Conservation (phyloP, 2,329 filamentous ascomycete species). For the Phaeosphaeriaceae sp. region DNA sequence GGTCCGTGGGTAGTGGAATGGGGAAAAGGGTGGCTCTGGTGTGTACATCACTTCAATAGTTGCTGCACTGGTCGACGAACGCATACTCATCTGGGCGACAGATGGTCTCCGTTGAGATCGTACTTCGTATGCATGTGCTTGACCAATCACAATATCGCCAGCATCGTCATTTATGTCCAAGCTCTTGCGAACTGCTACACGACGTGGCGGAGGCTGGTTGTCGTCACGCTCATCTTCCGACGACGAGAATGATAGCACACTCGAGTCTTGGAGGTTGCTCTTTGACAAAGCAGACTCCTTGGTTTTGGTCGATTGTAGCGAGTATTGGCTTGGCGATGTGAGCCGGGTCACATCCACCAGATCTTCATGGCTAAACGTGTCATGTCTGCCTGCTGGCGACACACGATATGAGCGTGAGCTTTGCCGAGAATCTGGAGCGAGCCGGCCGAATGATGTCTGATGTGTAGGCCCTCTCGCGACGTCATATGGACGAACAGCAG, state of each 20-base stretch:
- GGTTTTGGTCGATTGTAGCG: conserved; percentile 36
- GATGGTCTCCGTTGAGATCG: conserved; percentile 35
- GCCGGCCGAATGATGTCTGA: conserved; percentile 25
- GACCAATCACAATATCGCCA: conserved; percentile 46
- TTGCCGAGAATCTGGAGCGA: conserved; percentile 18
- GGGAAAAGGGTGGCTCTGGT: conserved; percentile 34
- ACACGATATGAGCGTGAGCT: conserved; percentile 20
- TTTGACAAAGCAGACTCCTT: conserved; percentile 43
- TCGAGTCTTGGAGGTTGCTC: conserved; percentile 46
- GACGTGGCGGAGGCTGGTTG: conserved; percentile 12
- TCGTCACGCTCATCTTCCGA: conserved; percentile 47
- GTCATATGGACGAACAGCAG: conserved; percentile 12
- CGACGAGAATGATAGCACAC: conserved; percentile 50
- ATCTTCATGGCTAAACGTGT: conserved; percentile 30
- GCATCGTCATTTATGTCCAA: conserved; percentile 42
- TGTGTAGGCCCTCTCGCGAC: conserved; percentile 18
- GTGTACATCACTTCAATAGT: conserved; percentile 51
- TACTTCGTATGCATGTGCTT: conserved; percentile 47
- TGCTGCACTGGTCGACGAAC: conserved; percentile 44
- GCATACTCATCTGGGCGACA: conserved; percentile 41
- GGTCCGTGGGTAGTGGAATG: conserved; percentile 23
- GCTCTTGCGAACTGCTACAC: conserved; percentile 39
- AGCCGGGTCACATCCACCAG: conserved; percentile 28
- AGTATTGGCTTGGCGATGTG: conserved; percentile 40
- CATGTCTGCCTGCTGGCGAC: conserved; percentile 19